phyloP scores from a whole-genome alignment of 73 alveolate genomes.

The Stentor roeselii region DNA sequence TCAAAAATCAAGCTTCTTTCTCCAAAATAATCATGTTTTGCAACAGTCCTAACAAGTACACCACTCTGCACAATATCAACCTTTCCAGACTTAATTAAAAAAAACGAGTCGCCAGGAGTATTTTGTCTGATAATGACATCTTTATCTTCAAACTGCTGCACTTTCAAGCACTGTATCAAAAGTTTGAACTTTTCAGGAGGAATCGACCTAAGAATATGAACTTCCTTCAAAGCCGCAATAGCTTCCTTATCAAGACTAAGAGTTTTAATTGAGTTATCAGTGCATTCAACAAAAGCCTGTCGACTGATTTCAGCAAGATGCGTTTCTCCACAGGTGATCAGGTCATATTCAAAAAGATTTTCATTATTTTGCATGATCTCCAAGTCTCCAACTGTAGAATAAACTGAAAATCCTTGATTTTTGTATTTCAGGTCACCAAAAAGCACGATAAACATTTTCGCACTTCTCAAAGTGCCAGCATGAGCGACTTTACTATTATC shows the following conservation, averaged over 20 bases:
- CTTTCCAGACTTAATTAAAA: background rate
- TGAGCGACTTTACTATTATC: background rate
- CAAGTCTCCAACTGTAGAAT: background rate
- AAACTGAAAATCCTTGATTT: background rate
- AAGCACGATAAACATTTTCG: background rate
- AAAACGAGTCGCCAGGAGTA: background rate
- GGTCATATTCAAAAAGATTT: background rate
- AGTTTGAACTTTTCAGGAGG: background rate
- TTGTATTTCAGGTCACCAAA: background rate
- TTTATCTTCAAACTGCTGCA: background rate
- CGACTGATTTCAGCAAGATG: slow-evolving; percentile 1
- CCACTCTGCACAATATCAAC: slow-evolving; percentile 10
- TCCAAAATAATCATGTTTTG: slow-evolving; percentile 22
- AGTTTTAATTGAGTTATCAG: background rate
- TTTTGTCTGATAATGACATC: slow-evolving; percentile 19
- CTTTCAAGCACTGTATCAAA: background rate
- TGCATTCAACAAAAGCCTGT: background rate
- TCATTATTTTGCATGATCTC: background rate
- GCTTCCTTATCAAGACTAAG: background rate
- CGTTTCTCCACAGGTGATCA: background rate
- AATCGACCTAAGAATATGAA: background rate
- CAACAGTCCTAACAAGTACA: background rate
- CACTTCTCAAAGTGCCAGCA: background rate
- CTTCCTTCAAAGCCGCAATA: background rate
- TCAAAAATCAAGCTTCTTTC: slow-evolving; percentile 7